Base-by-base conservation (phyloP, 352 stramenopile species). In the Vaucheria bursata region DNA sequence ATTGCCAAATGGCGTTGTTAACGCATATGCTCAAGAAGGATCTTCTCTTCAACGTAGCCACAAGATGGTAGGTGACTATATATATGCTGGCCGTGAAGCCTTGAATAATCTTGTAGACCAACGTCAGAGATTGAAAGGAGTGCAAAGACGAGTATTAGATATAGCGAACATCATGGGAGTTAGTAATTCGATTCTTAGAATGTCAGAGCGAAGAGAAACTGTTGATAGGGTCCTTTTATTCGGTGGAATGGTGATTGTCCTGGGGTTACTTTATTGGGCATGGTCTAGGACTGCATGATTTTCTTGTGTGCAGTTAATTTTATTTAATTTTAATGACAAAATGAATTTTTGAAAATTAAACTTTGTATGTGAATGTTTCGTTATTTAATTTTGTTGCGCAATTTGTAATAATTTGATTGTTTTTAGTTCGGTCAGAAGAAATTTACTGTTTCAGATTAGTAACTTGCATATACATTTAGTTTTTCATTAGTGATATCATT, bases 131-230 rank as follows among this genome's bases (percentile, higher is more conserved):
- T 69, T 82, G 8, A 82, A 82, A 73, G 77, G 68, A 32, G 77
- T 76, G 6, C 77, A 82, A 70, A 52, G 77, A 18, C 68, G 64
- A n/a, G 77, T 82, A n/a, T 64, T 82, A 4, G 77, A 82, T 35
- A 82, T 82, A 35, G 71, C 72, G 0, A 82, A 82, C 72, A 69
- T 82, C 4, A 38, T 82, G 37, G 77, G 77, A n/a, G n/a, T 82
- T 32, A 82, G 77, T 40, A 75, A 75, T 71, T 82, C 77, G 18
- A 59, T 82, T 34, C 50, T 82, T 18, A 45, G 77, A 35, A 64
- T 82, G n/a, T 59, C 77, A 35, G 65, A 82, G 65, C 64, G 45
- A 37, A 36, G 77, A 45, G 71, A 82, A 65, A 71, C 67, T 18
- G 67, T 82, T 7, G 77, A 82, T 40, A 80, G 53, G 71, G 71